Base-by-base conservation (phyloP, 2,329 filamentous ascomycete genomes). In the Diaporthe vexans region DNA sequence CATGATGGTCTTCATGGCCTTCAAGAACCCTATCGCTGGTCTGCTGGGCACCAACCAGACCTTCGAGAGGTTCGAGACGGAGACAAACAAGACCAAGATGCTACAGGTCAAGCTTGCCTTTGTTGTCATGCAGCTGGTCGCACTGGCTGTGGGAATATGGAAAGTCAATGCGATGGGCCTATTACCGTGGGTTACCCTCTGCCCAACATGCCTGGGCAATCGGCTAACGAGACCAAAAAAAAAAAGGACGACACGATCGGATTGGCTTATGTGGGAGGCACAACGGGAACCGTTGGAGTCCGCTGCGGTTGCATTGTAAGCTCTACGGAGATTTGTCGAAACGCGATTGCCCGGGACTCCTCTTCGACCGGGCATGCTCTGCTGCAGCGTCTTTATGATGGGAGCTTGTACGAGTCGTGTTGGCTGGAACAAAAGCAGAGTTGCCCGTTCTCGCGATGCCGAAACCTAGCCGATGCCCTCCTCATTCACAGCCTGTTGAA, bases 1-100 rank as follows among this genome's bases (percentile, higher is more conserved):
- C 85, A 98, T 98, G 95, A 99, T 98, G 95, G 96, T 98, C 24
- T 95, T 96, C 80, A 98, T 98, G 94, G 92, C 97, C 59, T 99
- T 99, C 89, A 98, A 98, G 88, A 97, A 94, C 78, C 97, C 97
- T 13, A 89, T 99, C 75, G 91, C 94, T 84, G 97, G 95, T 46
- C 86, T 98, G 59, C 85, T 97, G 75, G 91, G 88, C 78, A 96
- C 96, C 63, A 95, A 97, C 81, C 90, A 92, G 81, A 94, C 94
- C n/a, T 98, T 99, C 83, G 91, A 94, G 81, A 93, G 93, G 76
- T 97, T 97, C 84, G 95, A 98, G 83, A 95, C 94, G 26, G 92
- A 95, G 71, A 91, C 90, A 46, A 98, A 94, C 78, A 90, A 89
- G 77, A 86, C 85, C 52, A 91, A 94, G 81, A 89, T 98, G 79